Base-by-base conservation (phyloP, 2,329 filamentous ascomycete species). In the Trichophyton verrucosum region DNA sequence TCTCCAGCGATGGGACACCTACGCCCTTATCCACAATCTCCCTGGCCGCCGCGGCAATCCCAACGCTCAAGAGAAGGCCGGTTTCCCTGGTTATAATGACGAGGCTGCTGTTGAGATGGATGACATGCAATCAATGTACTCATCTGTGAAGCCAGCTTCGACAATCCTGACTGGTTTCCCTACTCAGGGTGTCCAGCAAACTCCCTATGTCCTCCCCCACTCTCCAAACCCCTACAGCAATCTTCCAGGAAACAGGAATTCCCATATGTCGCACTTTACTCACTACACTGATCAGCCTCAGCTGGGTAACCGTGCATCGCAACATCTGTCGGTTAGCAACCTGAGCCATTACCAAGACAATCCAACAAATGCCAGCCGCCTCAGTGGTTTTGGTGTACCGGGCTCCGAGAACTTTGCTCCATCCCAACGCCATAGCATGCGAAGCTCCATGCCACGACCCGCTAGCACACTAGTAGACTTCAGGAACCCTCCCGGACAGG, bases 1-100 rank as follows among this genome's bases (percentile, higher is more conserved):
- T 36, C 83, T 97, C 11, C 92, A 96, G 75, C 85, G 90, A 65
- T 99, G 94, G 94, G 94, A 99, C 72, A 94, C 97, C 73, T 99
- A 99, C 68, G 94, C 94, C 5, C 72, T 85, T 42, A 74, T 81
- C 63, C 96, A 97, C 77, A 89, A 88, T 67, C 85, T 99, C 6
- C 94, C 94, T 38, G 94, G 94, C 17, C 89, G 92, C 62, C 90
- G 94, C 63, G 91, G 91, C 60, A 74, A 74, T 33, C 78, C 80
- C 59, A 76, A 78, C 42, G 87, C 88, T 74, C 89, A 90, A 76
- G 75, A 78, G 65, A 81, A 81, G 66, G 68, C 71, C 60, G 77
- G 77, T 63, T 81, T 84, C 24, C 82, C 80, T 51, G 77, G 77
- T 1, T 91, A 89, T 68, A 83, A 86, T 46, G 88, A 92, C 64